Evolutionary conservation across 495 filamentous ascomycete genomes (phyloP).

Genomic region (Amniculicola lignicola): DNA sequence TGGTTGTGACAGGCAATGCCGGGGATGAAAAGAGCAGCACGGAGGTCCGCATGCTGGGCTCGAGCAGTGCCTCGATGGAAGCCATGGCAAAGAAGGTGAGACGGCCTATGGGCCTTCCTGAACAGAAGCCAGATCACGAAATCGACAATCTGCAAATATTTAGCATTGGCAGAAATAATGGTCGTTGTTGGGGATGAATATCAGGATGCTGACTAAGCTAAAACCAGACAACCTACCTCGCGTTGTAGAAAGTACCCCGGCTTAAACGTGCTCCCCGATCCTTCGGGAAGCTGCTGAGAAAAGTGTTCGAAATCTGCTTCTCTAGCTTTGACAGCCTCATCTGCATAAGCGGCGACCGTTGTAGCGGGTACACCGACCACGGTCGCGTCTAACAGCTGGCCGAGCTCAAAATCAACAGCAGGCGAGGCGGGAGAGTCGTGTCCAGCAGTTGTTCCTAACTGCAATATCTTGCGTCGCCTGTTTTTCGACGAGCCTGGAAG

Average conservation of each 20-base stretch:
- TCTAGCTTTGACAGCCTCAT: constrained; percentile 43
- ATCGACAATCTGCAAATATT: constrained; percentile 65
- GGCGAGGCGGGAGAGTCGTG: constrained; percentile 35
- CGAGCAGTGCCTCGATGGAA: constrained; percentile 51
- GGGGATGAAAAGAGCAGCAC: constrained; percentile 46
- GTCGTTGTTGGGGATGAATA: background rate
- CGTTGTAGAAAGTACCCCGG: constrained; percentile 46
- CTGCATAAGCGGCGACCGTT: constrained; percentile 36
- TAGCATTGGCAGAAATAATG: constrained; percentile 12
- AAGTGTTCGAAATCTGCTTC: constrained; percentile 61
- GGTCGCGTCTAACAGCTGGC: constrained; percentile 62
- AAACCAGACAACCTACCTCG: constrained; percentile 45
- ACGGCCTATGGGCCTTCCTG: constrained; percentile 54
- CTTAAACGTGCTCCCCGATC: constrained; percentile 36
- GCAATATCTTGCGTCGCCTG: constrained; percentile 49
- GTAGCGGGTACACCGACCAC: constrained; percentile 54
- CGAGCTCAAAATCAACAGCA: constrained; percentile 47
- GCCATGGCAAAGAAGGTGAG: constrained; percentile 77
- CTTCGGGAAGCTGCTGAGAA: constrained; percentile 59
- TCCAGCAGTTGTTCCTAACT: constrained; percentile 13
- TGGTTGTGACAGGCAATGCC: constrained; percentile 56
- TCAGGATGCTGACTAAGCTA: background rate
- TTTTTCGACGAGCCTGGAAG: constrained; percentile 53
- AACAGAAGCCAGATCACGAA: constrained; percentile 78
- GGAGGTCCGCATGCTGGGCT: constrained; percentile 33